Evolutionary conservation across 164 flowering plant species (phyloP).

Genomic region (Vitis vinifera): ASM3070453v1 NC_081813.1:1605001-1605500

Average conservation of each 20-base stretch:
- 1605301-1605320: conserved; percentile 21
- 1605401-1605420: conserved; percentile 74
- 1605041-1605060: neutral
- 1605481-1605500: conserved; percentile 88
- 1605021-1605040: conserved; percentile 6
- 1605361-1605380: conserved; percentile 76
- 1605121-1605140: conserved; percentile 1
- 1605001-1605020: conserved; percentile 13
- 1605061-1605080: conserved; percentile 21
- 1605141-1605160: conserved; percentile 24
- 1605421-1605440: conserved; percentile 87
- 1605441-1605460: conserved; percentile 90
- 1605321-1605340: conserved; percentile 80
- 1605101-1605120: conserved; percentile 8
- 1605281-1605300: conserved; percentile 20
- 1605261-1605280: conserved; percentile 23
- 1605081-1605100: conserved; percentile 28
- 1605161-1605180: conserved; percentile 22
- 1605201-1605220: conserved; percentile 14
- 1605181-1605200: conserved; percentile 18
- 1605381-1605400: conserved; percentile 81
- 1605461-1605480: conserved; percentile 86
- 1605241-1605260: neutral
- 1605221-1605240: neutral
- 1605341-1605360: conserved; percentile 74